A percentile compares a stretch with the other conserved stretches of the same genome.
phyloP scores from a whole-genome alignment of 306 rosid species.

The Ochetophila trinervis region DNA sequence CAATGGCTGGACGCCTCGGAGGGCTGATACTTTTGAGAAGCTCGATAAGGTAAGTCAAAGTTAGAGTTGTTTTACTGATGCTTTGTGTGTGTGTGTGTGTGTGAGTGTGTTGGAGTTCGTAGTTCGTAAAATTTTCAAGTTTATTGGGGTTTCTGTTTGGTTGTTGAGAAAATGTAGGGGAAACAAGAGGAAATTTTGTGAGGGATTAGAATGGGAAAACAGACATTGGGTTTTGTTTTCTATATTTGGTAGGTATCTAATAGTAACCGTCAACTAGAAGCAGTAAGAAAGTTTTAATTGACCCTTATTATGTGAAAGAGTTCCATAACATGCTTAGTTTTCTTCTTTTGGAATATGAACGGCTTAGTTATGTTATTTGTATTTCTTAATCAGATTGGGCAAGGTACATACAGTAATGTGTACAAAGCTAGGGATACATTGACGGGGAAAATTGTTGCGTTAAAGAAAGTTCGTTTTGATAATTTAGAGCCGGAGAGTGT shows the following conservation, averaged over 20 bases:
- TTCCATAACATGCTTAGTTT: not conserved
- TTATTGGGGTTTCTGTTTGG: conserved; percentile 21
- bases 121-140: not conserved
- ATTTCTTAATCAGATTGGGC: conserved; percentile 66
- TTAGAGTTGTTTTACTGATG: not conserved
- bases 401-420: conserved; percentile 89
- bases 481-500: conserved; percentile 95
- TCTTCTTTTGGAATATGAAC: conserved; percentile 15
- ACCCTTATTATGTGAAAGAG: not conserved
- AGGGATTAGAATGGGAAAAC: conserved; percentile 6
- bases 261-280: conserved; percentile 11
- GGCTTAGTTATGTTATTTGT: conserved; percentile 23
- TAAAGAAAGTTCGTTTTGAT: conserved; percentile 88
- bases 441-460: conserved; percentile 75
- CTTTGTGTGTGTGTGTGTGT: not conserved
- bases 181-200: not conserved
- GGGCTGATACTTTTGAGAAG: conserved; percentile 91
- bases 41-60: conserved; percentile 60
- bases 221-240: conserved; percentile 7
- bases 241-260: conserved; percentile 15
- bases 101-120: no score
- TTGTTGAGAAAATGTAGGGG: conserved; percentile 16
- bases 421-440: conserved; percentile 86
- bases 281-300: conserved; percentile 20
- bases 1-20: conserved; percentile 86